Conservation (phyloP, 306 rosid species). For the Cucurbita ficifolia region DNA sequence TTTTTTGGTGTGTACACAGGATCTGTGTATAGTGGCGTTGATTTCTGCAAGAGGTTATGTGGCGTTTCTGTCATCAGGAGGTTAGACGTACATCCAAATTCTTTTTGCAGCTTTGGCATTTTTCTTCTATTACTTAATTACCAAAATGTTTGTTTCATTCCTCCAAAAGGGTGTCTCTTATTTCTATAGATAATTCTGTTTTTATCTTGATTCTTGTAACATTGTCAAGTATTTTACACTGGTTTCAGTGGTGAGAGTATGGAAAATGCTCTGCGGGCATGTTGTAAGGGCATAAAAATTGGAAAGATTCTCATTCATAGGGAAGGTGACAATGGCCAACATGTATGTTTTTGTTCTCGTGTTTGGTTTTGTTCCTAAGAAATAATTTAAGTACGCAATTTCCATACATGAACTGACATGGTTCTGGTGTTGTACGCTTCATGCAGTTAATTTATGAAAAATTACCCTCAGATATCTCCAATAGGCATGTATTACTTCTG, state of each 20-base stretch:
- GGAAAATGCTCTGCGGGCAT: slow-evolving; percentile 98
- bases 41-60: slow-evolving; percentile 91
- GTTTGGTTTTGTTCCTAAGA: neutral
- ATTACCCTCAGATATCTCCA: slow-evolving; percentile 81
- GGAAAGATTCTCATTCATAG: slow-evolving; percentile 99
- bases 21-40: slow-evolving; percentile 89
- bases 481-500: slow-evolving; percentile 84
- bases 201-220: neutral
- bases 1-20: slow-evolving; percentile 30
- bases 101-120: neutral
- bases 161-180: neutral
- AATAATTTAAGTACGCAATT: neutral
- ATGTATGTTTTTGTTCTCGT: slow-evolving; percentile 38
- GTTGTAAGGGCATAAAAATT: slow-evolving; percentile 98
- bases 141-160: neutral
- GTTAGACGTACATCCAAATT: slow-evolving; percentile 25
- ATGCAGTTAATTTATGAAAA: slow-evolving; percentile 89
- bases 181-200: neutral
- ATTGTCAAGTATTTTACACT: neutral
- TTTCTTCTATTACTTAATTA: neutral
- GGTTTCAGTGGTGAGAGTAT: slow-evolving; percentile 88
- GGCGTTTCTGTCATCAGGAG: slow-evolving; percentile 92
- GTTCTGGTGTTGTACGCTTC: slow-evolving; percentile 10
- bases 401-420: neutral
- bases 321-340: slow-evolving; percentile 99